A percentile compares a stretch with the other conserved stretches of the same genome.
phyloP scores from a whole-genome alignment of 2,329 filamentous ascomycete species.

The Bipolaris oryzae region DNA sequence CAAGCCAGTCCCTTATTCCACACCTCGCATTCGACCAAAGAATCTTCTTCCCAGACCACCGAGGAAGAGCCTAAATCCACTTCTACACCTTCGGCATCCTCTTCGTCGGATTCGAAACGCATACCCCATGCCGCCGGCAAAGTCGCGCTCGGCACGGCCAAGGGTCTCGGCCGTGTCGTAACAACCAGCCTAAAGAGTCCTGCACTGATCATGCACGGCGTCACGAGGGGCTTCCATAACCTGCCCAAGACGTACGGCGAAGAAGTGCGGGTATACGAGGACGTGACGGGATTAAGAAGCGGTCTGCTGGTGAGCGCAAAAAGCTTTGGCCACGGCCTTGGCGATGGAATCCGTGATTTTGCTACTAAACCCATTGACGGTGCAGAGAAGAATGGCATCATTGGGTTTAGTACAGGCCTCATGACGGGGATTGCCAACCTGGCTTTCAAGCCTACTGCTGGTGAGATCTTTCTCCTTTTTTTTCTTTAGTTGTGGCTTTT shows the following conservation, averaged over 20 bases:
- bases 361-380: slow-evolving; percentile 77
- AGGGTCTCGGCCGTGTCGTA: slow-evolving; percentile 71
- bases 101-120: not conserved
- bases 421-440: slow-evolving; percentile 75
- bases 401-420: slow-evolving; percentile 75
- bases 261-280: slow-evolving; percentile 72
- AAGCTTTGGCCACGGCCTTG: slow-evolving; percentile 76
- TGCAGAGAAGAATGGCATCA: slow-evolving; percentile 64
- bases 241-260: slow-evolving; percentile 83
- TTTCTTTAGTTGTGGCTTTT: no score
- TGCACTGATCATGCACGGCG: slow-evolving; percentile 77
- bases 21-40: not conserved
- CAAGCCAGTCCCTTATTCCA: slow-evolving; percentile 18
- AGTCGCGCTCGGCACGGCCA: slow-evolving; percentile 67
- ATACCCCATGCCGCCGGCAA: slow-evolving; percentile 46
- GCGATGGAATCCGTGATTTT: slow-evolving; percentile 77
- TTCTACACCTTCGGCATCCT: not conserved
- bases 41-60: no score
- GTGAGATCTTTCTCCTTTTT: slow-evolving; percentile 43
- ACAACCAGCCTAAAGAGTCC: slow-evolving; percentile 74
- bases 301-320: slow-evolving; percentile 77
- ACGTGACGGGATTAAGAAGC: slow-evolving; percentile 74
- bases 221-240: slow-evolving; percentile 86
- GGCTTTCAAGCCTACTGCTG: slow-evolving; percentile 68
- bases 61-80: not conserved